Percentiles rank a stretch among this genome's conserved stretches.
These are phyloP conservation scores for Rusavskia elegans DNA, from an alignment of 495 filamentous ascomycete genomes.

Conservation along the genomic window DNA sequence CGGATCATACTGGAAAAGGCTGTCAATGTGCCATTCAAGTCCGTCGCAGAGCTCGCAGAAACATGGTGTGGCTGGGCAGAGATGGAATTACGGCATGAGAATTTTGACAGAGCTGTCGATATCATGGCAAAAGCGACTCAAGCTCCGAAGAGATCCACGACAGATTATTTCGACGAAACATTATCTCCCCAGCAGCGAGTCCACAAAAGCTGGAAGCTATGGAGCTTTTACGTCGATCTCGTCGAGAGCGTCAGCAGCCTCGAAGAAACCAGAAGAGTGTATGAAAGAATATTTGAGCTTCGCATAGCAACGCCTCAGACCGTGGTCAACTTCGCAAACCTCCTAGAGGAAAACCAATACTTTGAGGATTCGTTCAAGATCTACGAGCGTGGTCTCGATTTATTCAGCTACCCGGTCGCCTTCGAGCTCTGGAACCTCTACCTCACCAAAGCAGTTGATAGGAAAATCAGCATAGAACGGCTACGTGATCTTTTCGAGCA, in stretches of 20 bases:
- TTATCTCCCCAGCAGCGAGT: conserved; percentile 89
- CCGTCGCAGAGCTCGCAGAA: conserved; percentile 85
- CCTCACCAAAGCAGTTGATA: conserved; percentile 89
- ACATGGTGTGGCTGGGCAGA: conserved; percentile 99
- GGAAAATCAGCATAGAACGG: conserved; percentile 87
- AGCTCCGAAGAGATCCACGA: conserved; percentile 82
- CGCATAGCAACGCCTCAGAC: conserved; percentile 96
- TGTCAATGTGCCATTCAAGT: conserved; percentile 92
- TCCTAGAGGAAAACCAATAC: conserved; percentile 89
- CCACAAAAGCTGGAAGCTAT: conserved; percentile 98
- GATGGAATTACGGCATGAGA: conserved; percentile 89
- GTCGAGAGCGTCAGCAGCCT: conserved; percentile 86
- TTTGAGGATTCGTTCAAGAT: conserved; percentile 96
- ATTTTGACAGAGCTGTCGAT: conserved; percentile 84
- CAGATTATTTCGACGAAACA: conserved; percentile 96
- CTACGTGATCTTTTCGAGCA: conserved; percentile 95
- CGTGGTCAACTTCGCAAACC: conserved; percentile 94
- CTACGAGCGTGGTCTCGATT: conserved; percentile 89
- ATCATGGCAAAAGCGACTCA: conserved; percentile 97
- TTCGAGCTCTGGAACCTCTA: conserved; percentile 99
- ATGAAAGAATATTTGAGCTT: conserved; percentile 95
- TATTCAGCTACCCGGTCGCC: conserved; percentile 94
- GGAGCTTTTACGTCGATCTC: conserved; percentile 98
- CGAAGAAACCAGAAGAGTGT: conserved; percentile 85
- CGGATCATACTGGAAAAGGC: conserved; percentile 94